Conservation (phyloP, 225 moss, liverwort and hornwort genomes). For the Marchantia paleacea region DNA sequence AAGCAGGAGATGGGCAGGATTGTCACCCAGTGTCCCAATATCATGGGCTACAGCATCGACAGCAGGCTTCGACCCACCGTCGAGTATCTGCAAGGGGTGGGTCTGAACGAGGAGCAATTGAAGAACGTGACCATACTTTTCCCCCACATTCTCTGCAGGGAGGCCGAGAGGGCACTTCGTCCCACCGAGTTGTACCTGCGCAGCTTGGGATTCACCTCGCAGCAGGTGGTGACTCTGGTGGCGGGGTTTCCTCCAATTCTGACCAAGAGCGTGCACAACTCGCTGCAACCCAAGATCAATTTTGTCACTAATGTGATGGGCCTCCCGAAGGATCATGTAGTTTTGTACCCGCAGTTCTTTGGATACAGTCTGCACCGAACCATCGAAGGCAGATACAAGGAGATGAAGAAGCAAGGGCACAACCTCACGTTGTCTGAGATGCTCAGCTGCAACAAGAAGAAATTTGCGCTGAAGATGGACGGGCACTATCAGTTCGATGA, state of each 20-base stretch:
- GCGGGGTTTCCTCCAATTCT: slow-evolving; percentile 56
- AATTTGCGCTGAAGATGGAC: slow-evolving; percentile 38
- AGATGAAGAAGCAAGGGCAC: slow-evolving; percentile 37
- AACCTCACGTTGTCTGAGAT: slow-evolving; percentile 45
- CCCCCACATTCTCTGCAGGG: slow-evolving; percentile 50
- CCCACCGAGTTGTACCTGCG: slow-evolving; percentile 45
- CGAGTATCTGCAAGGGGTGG: slow-evolving; percentile 38
- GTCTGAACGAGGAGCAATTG: slow-evolving; percentile 38
- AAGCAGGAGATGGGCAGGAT: slow-evolving; percentile 46
- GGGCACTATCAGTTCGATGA: not conserved
- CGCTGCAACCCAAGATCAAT: slow-evolving; percentile 56
- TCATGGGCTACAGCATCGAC: slow-evolving; percentile 49
- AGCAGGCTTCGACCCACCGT: slow-evolving; percentile 47
- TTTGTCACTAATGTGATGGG: slow-evolving; percentile 53
- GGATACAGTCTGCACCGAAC: slow-evolving; percentile 51
- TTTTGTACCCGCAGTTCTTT: slow-evolving; percentile 57
- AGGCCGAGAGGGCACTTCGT: slow-evolving; percentile 46
- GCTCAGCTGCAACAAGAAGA: slow-evolving; percentile 46
- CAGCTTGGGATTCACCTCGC: slow-evolving; percentile 41
- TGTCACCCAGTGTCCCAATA: slow-evolving; percentile 44
- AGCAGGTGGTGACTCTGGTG: slow-evolving; percentile 47
- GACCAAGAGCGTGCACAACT: slow-evolving; percentile 50
- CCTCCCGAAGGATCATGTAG: slow-evolving; percentile 41
- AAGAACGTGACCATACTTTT: slow-evolving; percentile 41
- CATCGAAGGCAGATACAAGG: slow-evolving; percentile 43